Conservation (phyloP, 345 rosid genomes). For the Brassica incana region DNA sequence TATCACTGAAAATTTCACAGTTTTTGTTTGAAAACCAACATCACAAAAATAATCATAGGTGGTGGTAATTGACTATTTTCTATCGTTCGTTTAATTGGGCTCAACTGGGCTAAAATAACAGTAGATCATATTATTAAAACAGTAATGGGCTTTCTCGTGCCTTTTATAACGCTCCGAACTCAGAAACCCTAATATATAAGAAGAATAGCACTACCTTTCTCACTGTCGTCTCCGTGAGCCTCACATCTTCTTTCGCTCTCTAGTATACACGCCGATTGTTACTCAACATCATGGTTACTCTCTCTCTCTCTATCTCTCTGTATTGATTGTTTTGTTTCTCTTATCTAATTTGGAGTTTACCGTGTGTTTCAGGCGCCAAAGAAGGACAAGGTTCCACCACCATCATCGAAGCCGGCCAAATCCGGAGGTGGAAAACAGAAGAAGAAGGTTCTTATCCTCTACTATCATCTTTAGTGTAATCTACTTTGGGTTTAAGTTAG, state of each 20-base stretch:
- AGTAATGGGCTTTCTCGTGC: conserved; percentile 8
- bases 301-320: not conserved
- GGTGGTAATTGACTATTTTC: not conserved
- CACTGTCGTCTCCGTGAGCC: conserved; percentile 18
- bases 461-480: not conserved
- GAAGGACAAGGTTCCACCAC: conserved; percentile 57
- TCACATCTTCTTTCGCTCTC: not conserved
- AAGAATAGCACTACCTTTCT: not conserved
- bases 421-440: conserved; percentile 61
- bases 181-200: conserved; percentile 35
- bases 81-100: not conserved
- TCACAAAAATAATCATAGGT: not conserved
- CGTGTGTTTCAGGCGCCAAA: conserved; percentile 48
- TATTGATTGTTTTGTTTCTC: not conserved
- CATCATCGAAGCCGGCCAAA: conserved; percentile 57
- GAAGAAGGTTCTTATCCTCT: conserved; percentile 44
- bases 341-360: not conserved
- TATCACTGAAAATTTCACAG: not conserved
- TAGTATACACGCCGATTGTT: not conserved
- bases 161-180: conserved; percentile 15
- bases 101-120: not conserved
- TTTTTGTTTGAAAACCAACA: not conserved
- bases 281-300: conserved; percentile 27
- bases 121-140: not conserved
- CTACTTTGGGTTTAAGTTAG: not conserved